Conservation (phyloP, 148 eudicot genomes). For the Vaccinium myrtillus region DNA sequence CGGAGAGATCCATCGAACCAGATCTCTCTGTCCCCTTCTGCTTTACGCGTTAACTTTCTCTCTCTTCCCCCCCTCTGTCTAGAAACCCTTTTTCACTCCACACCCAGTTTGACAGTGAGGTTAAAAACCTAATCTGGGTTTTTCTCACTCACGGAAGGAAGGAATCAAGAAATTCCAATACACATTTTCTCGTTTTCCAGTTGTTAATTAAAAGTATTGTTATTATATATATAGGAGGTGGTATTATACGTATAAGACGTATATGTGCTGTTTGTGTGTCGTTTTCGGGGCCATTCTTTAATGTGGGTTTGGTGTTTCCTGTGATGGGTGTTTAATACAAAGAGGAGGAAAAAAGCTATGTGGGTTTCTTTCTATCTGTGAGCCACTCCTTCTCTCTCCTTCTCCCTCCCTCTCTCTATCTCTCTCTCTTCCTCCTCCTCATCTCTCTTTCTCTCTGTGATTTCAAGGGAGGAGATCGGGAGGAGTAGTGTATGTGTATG, state of each 20-base stretch:
- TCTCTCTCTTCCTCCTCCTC: not conserved
- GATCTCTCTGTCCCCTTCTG: not conserved
- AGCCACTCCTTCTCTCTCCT: slow-evolving; percentile 2
- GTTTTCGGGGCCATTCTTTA: slow-evolving; percentile 33
- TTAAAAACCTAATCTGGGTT: slow-evolving; percentile 12
- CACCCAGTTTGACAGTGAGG: slow-evolving; percentile 17
- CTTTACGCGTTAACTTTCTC: not conserved
- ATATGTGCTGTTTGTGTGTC: slow-evolving; percentile 31
- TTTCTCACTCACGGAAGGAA: slow-evolving; percentile 30
- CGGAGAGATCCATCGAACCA: slow-evolving; percentile 3
- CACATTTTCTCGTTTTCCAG: no score
- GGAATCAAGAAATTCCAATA: no score
- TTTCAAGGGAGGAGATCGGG: slow-evolving; percentile 8
- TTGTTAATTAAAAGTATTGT: no score
- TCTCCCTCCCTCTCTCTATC: slow-evolving; percentile 14
- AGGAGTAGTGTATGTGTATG: slow-evolving; percentile 9
- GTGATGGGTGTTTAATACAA: slow-evolving; percentile 28
- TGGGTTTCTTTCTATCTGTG: slow-evolving; percentile 14
- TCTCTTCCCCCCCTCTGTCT: not conserved
- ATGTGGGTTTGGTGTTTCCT: slow-evolving; percentile 33
- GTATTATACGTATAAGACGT: not conserved
- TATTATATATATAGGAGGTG: no score
- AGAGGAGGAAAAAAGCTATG: slow-evolving; percentile 1
- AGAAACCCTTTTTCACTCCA: not conserved
- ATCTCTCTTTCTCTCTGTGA: slow-evolving; percentile 19